phyloP scores from a whole-genome alignment of 169 alveolate species.

The Cryptosporidium xiaoi region DNA sequence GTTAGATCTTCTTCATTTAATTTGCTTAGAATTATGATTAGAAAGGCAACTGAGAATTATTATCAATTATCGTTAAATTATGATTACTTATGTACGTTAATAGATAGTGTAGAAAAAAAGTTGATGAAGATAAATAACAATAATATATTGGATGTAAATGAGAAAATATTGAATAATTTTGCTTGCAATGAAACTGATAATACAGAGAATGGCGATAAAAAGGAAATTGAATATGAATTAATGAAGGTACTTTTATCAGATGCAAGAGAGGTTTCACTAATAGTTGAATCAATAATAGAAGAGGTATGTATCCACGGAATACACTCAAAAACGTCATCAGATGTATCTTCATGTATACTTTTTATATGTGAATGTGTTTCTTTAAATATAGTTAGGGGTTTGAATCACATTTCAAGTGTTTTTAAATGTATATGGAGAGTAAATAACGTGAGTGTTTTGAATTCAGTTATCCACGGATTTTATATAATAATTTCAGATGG shows the following conservation, averaged over 20 bases:
- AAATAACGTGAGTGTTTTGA: slow-evolving; percentile 26
- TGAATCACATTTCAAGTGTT: slow-evolving; percentile 3
- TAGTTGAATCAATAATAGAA: slow-evolving; percentile 27
- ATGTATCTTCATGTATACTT: slow-evolving; percentile 52
- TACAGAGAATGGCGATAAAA: slow-evolving; percentile 3
- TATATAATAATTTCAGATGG: slow-evolving; percentile 28
- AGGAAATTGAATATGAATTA: slow-evolving; percentile 36
- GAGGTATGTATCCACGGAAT: slow-evolving; percentile 23
- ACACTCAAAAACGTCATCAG: slow-evolving; percentile 56
- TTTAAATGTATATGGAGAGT: slow-evolving; percentile 53
- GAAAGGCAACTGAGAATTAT: slow-evolving; percentile 58
- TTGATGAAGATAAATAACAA: slow-evolving; percentile 4
- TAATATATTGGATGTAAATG: slow-evolving; percentile 7
- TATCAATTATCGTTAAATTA: slow-evolving; percentile 55
- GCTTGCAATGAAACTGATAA: slow-evolving; percentile 5
- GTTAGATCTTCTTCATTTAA: slow-evolving; percentile 49
- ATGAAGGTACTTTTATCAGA: slow-evolving; percentile 39
- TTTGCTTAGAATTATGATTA: slow-evolving; percentile 44
- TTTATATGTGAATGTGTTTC: slow-evolving; percentile 51
- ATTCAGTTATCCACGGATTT: slow-evolving; percentile 61
- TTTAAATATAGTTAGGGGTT: slow-evolving; percentile 34
- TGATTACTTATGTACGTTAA: slow-evolving; percentile 8
- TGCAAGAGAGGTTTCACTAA: slow-evolving; percentile 62
- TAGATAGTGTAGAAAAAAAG: slow-evolving; percentile 9
- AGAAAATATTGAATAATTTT: neutral